A percentile compares a stretch with the other conserved stretches of the same genome.
Evolutionary conservation across 148 eudicot species (phyloP).

Genomic region (Arbutus unedo): DNA sequence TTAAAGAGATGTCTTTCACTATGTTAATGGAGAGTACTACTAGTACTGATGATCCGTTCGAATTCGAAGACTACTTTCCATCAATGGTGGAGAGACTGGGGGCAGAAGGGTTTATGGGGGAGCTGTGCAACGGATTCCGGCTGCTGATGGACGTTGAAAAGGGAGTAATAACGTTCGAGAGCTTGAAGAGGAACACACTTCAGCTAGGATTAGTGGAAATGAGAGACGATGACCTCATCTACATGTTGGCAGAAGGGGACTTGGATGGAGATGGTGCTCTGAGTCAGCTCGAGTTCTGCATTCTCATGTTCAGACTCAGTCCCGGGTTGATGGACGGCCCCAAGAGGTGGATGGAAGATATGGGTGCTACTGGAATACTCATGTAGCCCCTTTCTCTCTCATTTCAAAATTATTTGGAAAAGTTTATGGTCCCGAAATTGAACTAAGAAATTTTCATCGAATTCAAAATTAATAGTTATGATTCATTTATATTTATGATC

Average conservation of each 20-base stretch:
- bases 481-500: too few relatives aligned
- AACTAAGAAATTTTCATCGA: too few relatives aligned
- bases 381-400: background rate
- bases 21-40: background rate
- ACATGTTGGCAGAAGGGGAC: slow-evolving; percentile 21
- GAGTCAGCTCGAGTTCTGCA: slow-evolving; percentile 23
- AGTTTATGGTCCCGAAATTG: too few relatives aligned
- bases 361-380: slow-evolving; percentile 1
- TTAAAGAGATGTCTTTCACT: background rate
- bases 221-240: slow-evolving; percentile 20
- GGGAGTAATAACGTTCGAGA: slow-evolving; percentile 25
- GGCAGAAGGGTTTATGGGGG: slow-evolving; percentile 22
- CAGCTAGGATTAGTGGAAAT: slow-evolving; percentile 12
- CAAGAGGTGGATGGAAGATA: slow-evolving; percentile 14
- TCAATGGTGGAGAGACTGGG: slow-evolving; percentile 22
- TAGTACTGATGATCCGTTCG: slow-evolving; percentile 10
- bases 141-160: slow-evolving; percentile 25
- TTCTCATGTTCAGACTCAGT: slow-evolving; percentile 25
- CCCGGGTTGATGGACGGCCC: slow-evolving; percentile 24
- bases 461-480: too few relatives aligned
- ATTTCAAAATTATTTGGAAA: too few relatives aligned
- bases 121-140: slow-evolving; percentile 23
- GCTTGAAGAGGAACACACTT: slow-evolving; percentile 21
- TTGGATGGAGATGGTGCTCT: slow-evolving; percentile 25
- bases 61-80: slow-evolving; percentile 24